Percentiles rank a stretch among this genome's conserved stretches.
phyloP scores from a whole-genome alignment of 108 stramenopile species.

The Fragilariopsis cylindrus region DNA sequence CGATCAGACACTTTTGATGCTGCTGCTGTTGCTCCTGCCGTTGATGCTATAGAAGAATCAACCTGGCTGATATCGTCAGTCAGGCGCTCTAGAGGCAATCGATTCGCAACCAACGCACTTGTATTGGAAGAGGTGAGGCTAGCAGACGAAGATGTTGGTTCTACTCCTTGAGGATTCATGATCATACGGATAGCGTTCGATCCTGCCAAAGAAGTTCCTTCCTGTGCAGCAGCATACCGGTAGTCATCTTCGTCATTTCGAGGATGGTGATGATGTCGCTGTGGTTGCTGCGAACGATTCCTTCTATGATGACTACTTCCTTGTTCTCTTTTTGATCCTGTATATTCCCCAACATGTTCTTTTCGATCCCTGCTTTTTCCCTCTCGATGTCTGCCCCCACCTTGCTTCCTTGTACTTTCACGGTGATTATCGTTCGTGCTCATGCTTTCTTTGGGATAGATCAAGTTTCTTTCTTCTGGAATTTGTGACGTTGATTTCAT shows the following conservation, averaged over 20 bases:
- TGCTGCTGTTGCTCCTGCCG: background rate
- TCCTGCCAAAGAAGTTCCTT: slow-evolving; percentile 19
- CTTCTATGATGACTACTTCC: background rate
- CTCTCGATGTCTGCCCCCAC: slow-evolving; percentile 1
- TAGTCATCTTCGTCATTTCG: background rate
- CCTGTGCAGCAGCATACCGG: background rate
- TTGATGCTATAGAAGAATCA: background rate
- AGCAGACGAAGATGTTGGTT: slow-evolving; percentile 1
- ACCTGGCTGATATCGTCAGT: background rate
- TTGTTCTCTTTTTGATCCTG: background rate
- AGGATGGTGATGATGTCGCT: background rate
- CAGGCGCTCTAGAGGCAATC: slow-evolving; percentile 17
- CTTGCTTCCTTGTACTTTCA: background rate
- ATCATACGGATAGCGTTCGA: slow-evolving; percentile 38
- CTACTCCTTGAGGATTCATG: slow-evolving; percentile 18
- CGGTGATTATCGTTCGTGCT: background rate
- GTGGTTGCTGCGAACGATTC: background rate
- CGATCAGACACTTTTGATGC: slow-evolving; percentile 5
- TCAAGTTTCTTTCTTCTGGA: too few relatives aligned
- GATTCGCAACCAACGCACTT: slow-evolving; percentile 20
- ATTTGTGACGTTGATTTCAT: background rate
- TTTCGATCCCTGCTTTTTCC: background rate
- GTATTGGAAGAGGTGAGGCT: slow-evolving; percentile 19
- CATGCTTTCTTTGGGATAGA: too few relatives aligned
- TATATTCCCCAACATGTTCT: background rate